Conservation (phyloP, 2,329 filamentous ascomycete genomes). For the Fusarium sp. region DNA sequence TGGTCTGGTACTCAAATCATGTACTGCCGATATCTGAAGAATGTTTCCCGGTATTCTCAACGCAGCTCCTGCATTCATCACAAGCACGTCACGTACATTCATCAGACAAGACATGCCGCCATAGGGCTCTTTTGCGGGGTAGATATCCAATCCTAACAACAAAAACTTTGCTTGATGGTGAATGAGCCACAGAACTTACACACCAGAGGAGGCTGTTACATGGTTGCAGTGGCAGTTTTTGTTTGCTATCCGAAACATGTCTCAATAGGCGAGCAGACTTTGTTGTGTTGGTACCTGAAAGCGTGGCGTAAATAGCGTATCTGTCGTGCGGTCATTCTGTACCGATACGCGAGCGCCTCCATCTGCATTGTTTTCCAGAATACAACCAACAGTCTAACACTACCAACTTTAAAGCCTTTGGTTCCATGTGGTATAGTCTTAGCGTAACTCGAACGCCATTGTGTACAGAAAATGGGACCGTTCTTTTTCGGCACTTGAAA, state of each 20-base stretch:
- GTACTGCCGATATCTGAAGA: not conserved
- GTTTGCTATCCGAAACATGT: not conserved
- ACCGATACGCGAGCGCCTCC: not conserved
- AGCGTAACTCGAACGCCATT: not conserved
- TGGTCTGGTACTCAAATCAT: not conserved
- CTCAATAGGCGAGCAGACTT: not conserved
- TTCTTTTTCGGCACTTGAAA: not conserved
- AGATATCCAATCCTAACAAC: not conserved
- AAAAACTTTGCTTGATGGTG: not conserved
- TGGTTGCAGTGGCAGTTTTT: not conserved
- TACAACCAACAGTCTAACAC: not conserved
- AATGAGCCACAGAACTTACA: not conserved
- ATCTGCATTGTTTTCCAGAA: not conserved
- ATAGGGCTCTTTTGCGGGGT: not conserved
- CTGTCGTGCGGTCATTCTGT: not conserved
- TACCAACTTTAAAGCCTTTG: not conserved
- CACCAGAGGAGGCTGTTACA: not conserved
- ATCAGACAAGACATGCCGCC: not conserved
- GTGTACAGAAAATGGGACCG: not conserved
- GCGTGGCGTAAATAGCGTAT: not conserved
- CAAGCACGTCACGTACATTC: not conserved
- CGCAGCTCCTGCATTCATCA: not conserved
- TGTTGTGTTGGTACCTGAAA: not conserved
- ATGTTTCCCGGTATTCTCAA: not conserved
- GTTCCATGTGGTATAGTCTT: not conserved